Conservation (phyloP, 352 stramenopile species). For the Phytophthora multivora region DNA sequence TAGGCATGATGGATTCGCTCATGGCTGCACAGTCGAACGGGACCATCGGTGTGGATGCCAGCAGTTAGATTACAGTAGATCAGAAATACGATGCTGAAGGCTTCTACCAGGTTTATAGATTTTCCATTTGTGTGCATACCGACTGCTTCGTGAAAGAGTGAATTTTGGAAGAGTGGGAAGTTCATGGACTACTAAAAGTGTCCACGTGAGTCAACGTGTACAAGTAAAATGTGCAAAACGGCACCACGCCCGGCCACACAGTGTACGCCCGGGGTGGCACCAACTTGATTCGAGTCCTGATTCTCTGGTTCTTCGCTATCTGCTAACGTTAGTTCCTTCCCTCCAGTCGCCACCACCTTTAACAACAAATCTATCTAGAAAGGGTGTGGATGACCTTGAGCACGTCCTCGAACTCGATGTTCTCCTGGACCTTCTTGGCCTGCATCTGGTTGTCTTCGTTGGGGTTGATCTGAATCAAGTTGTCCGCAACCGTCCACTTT, state of each 20-base stretch:
- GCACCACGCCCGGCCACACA: constrained; percentile 17
- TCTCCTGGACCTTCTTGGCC: constrained; percentile 88
- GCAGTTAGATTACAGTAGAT: constrained; percentile 36
- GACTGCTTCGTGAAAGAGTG: neutral
- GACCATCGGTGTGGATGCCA: constrained; percentile 37
- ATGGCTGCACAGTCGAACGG: constrained; percentile 86
- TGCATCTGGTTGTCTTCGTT: constrained; percentile 90
- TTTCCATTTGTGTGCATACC: constrained; percentile 18
- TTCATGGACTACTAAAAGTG: no score
- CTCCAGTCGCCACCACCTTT: constrained; percentile 21
- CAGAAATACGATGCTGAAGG: constrained; percentile 32
- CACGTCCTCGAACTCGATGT: constrained; percentile 86
- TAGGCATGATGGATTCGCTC: constrained; percentile 91
- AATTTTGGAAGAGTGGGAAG: no score
- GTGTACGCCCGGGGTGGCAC: constrained; percentile 5
- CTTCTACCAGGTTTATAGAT: constrained; percentile 32
- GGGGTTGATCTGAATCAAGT: constrained; percentile 57
- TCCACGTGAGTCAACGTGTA: no score
- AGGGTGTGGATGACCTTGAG: constrained; percentile 88
- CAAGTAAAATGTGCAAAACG: constrained; percentile 23
- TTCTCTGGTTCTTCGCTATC: constrained; percentile 27
- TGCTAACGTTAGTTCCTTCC: constrained; percentile 20
- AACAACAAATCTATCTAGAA: constrained; percentile 82
- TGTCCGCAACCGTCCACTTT: constrained; percentile 68
- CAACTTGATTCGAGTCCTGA: constrained; percentile 28